Evolutionary conservation across 176 grass and related monocot genomes (phyloP).

Genomic region (Otatea glauca): DNA sequence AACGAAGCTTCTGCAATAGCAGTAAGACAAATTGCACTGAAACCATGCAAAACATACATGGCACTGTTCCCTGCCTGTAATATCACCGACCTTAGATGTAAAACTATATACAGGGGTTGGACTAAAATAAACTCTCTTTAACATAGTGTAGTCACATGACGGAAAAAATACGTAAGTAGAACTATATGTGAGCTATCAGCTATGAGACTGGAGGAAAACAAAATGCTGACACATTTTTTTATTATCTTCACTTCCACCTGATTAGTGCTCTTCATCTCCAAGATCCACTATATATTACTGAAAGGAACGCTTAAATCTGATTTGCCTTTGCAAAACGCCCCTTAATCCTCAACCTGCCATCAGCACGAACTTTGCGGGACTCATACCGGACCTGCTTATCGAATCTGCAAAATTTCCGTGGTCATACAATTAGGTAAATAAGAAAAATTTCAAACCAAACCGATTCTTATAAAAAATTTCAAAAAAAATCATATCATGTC

Average conservation of each 20-base stretch:
- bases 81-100: not conserved
- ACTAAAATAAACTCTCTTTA: constrained; percentile 33
- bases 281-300: constrained; percentile 18
- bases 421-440: not conserved
- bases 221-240: not conserved
- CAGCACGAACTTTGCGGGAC: constrained; percentile 86
- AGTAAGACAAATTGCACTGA: not conserved
- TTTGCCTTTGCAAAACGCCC: constrained; percentile 85
- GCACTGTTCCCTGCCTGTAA: constrained; percentile 8
- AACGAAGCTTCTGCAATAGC: not conserved
- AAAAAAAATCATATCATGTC: not conserved
- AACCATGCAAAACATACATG: constrained; percentile 10
- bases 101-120: constrained; percentile 11
- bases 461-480: not conserved
- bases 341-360: constrained; percentile 87
- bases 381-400: constrained; percentile 89
- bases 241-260: constrained; percentile 1
- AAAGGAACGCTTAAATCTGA: constrained; percentile 35
- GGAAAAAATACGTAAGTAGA: constrained; percentile 34
- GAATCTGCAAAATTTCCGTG: constrained; percentile 66
- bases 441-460: not conserved
- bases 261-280: not conserved
- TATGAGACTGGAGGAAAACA: constrained; percentile 32
- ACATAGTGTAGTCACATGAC: constrained; percentile 12
- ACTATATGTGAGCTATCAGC: constrained; percentile 17